Percentiles rank a stretch among this genome's conserved stretches.
phyloP scores from a whole-genome alignment of 805 yeast genomes.

The Yarrowia porcina region DNA sequence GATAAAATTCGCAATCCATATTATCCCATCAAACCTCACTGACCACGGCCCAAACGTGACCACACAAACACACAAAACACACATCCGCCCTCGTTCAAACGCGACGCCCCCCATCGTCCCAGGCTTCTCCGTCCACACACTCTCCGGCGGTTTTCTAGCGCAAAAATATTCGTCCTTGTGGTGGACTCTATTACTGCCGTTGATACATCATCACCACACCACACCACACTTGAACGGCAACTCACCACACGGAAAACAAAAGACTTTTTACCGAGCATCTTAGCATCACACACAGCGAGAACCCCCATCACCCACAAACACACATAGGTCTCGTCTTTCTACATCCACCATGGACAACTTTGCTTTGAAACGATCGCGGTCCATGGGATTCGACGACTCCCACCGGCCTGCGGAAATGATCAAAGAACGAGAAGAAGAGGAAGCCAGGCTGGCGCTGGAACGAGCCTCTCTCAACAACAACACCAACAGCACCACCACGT shows the following conservation, averaged over 20 bases:
- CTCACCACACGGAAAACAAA: background rate
- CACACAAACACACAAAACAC: background rate
- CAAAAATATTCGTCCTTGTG: background rate
- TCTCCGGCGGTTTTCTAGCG: background rate
- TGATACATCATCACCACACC: background rate
- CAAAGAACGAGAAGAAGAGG: constrained; percentile 20
- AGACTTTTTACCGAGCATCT: background rate
- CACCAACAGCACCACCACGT: background rate
- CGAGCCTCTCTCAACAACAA: background rate
- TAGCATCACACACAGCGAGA: background rate
- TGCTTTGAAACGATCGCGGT: constrained; percentile 24
- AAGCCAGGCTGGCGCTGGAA: constrained; percentile 18
- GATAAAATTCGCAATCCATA: constrained; percentile 25
- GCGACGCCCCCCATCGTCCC: background rate
- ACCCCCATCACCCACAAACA: background rate
- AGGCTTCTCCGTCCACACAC: background rate
- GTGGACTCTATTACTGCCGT: background rate
- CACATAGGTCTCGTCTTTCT: background rate
- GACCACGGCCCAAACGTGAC: constrained; percentile 6
- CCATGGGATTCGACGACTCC: constrained; percentile 26
- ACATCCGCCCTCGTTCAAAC: background rate
- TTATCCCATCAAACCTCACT: constrained; percentile 21
- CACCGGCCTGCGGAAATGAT: constrained; percentile 24
- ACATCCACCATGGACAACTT: constrained; percentile 6
- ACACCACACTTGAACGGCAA: background rate